Evolutionary conservation across 441 rosid genomes (phyloP).

Genomic region (Lepidium campestre): DNA sequence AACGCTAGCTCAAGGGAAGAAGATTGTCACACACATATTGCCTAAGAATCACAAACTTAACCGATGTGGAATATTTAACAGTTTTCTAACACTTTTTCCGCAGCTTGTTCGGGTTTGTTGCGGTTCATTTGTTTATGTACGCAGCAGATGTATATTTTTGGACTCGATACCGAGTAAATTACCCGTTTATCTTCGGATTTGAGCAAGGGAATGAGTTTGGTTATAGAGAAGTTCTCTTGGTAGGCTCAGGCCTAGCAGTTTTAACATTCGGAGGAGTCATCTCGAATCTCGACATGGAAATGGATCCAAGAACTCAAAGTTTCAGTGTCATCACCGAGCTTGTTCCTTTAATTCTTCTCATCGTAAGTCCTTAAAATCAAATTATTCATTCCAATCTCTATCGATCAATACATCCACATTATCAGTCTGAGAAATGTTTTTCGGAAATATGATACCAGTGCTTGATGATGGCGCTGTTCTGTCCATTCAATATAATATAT

Average conservation of each 20-base stretch:
- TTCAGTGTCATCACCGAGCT: conserved; percentile 58
- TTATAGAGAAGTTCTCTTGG: conserved; percentile 56
- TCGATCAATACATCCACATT: background rate
- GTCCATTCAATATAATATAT: conserved; percentile 71
- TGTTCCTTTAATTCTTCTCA: conserved; percentile 54
- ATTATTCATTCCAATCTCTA: background rate
- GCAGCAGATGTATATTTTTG: conserved; percentile 58
- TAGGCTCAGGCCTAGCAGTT: conserved; percentile 54
- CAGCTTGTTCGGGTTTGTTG: conserved; percentile 67
- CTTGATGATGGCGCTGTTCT: conserved; percentile 23
- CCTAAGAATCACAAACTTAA: too few relatives aligned
- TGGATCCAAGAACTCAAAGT: conserved; percentile 55
- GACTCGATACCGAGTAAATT: conserved; percentile 60
- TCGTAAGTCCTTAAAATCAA: conserved; percentile 31
- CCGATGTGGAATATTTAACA: too few relatives aligned
- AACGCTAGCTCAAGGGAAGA: too few relatives aligned
- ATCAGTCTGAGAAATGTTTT: conserved; percentile 19
- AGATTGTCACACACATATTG: too few relatives aligned
- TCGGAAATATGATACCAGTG: conserved; percentile 32
- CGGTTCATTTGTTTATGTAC: conserved; percentile 61
- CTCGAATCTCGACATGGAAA: conserved; percentile 80
- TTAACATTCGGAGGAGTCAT: conserved; percentile 51
- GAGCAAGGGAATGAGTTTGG: conserved; percentile 64
- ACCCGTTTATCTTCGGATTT: conserved; percentile 71
- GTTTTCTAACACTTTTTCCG: background rate